phyloP scores from a whole-genome alignment of 371 early-diverging fungal species.

The Entomophthora muscae region DNA sequence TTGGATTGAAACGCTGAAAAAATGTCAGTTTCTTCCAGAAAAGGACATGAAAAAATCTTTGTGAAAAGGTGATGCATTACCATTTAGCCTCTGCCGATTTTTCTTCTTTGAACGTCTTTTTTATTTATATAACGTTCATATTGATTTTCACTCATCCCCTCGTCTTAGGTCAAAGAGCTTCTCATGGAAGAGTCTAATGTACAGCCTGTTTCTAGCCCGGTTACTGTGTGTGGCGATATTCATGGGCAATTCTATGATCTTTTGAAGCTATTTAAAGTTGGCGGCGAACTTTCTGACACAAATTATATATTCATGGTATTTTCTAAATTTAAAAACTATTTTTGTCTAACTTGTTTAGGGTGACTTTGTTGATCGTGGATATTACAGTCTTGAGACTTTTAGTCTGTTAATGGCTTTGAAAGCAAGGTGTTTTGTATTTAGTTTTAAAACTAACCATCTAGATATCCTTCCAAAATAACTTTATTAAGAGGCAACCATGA shows the following conservation, averaged over 20 bases:
- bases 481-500: slow-evolving; percentile 98
- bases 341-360: slow-evolving; percentile 27
- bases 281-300: slow-evolving; percentile 92
- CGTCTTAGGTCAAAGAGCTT: slow-evolving; percentile 70
- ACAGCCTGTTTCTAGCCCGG: slow-evolving; percentile 85
- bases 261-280: slow-evolving; percentile 93
- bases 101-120: background rate
- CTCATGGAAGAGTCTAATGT: slow-evolving; percentile 91
- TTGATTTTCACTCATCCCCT: background rate
- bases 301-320: slow-evolving; percentile 90
- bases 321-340: background rate
- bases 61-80: slow-evolving; percentile 57
- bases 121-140: background rate
- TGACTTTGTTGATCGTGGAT: slow-evolving; percentile 99
- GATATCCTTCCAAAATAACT: slow-evolving; percentile 93
- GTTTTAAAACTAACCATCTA: slow-evolving; percentile 10
- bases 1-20: slow-evolving; percentile 78
- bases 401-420: slow-evolving; percentile 87
- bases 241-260: slow-evolving; percentile 99
- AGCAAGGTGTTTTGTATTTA: slow-evolving; percentile 23
- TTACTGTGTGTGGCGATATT: slow-evolving; percentile 96
- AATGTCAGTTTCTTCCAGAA: slow-evolving; percentile 84
- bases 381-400: slow-evolving; percentile 95
- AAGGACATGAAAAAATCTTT: slow-evolving; percentile 86
- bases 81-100: background rate